A percentile compares a stretch with the other conserved stretches of the same genome.
phyloP scores from a whole-genome alignment of 202 grass and related monocot genomes.

The Digitaria exilis region DNA sequence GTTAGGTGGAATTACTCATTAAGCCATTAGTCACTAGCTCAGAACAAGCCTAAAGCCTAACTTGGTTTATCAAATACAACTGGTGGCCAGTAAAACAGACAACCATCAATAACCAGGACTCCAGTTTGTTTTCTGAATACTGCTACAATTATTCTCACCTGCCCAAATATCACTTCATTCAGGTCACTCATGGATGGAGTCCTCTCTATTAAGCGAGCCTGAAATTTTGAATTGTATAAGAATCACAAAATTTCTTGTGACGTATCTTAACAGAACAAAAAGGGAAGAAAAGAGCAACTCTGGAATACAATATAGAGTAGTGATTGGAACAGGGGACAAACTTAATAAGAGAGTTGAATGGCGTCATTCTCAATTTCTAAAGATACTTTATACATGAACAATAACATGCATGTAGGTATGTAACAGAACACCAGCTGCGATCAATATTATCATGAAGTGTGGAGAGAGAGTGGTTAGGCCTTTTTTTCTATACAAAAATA shows the following conservation, averaged over 20 bases:
- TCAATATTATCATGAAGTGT: conserved; percentile 6
- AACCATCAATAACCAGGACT: not conserved
- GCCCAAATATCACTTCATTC: conserved; percentile 97
- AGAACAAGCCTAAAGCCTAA: not conserved
- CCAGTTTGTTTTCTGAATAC: conserved; percentile 10
- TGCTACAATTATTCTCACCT: conserved; percentile 58
- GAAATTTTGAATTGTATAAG: conserved; percentile 34
- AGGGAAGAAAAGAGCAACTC: not conserved
- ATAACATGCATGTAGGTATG: not conserved
- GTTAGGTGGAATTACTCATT: not conserved
- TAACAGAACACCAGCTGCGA: not conserved
- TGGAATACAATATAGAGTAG: not conserved
- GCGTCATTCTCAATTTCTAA: conserved; percentile 17
- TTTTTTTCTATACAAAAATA: not conserved
- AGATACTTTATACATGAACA: not conserved
- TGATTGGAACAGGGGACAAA: not conserved
- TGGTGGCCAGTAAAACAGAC: conserved; percentile 21
- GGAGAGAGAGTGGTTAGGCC: not conserved
- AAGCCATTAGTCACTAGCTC: not conserved
- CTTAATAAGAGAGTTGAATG: not conserved
- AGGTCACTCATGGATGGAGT: conserved; percentile 98
- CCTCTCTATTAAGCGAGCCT: conserved; percentile 95
- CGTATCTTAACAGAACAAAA: not conserved
- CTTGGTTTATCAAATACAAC: not conserved
- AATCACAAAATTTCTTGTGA: conserved; percentile 16